Conservation (phyloP, 805 yeast genomes). For the Saturnispora quitensis region DNA sequence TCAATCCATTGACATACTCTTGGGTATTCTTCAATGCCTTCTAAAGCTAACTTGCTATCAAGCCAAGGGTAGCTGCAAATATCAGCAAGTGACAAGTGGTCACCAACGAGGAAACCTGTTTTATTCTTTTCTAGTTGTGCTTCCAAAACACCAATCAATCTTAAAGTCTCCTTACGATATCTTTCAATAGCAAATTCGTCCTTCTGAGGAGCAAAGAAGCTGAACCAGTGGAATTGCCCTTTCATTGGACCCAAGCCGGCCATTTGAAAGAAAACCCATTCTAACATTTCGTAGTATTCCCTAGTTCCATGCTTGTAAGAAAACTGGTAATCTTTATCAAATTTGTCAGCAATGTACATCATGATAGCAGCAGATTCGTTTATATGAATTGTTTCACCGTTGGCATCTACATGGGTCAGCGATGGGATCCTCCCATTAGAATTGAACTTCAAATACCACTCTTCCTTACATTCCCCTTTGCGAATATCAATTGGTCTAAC, state of each 20-base stretch:
- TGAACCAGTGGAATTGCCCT: constrained; percentile 50
- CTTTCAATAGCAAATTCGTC: constrained; percentile 46
- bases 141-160: constrained; percentile 49
- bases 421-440: constrained; percentile 61
- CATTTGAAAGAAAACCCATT: constrained; percentile 48
- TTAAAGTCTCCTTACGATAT: constrained; percentile 39
- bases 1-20: constrained; percentile 33
- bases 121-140: constrained; percentile 37
- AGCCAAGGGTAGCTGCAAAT: constrained; percentile 43
- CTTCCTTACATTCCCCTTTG: constrained; percentile 41
- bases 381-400: constrained; percentile 36
- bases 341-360: constrained; percentile 49
- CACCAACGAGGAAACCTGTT: constrained; percentile 52
- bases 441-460: constrained; percentile 47
- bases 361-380: constrained; percentile 58
- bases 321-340: constrained; percentile 44
- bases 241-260: constrained; percentile 55
- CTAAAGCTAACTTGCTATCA: constrained; percentile 5
- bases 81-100: constrained; percentile 52
- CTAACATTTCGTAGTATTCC: constrained; percentile 43
- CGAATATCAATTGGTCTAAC: constrained; percentile 33
- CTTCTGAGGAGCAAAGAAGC: constrained; percentile 37
- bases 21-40: constrained; percentile 29
- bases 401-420: constrained; percentile 30
- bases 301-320: constrained; percentile 32